Conservation (phyloP, 2,329 filamentous ascomycete species). For the Coniella vitis region DNA sequence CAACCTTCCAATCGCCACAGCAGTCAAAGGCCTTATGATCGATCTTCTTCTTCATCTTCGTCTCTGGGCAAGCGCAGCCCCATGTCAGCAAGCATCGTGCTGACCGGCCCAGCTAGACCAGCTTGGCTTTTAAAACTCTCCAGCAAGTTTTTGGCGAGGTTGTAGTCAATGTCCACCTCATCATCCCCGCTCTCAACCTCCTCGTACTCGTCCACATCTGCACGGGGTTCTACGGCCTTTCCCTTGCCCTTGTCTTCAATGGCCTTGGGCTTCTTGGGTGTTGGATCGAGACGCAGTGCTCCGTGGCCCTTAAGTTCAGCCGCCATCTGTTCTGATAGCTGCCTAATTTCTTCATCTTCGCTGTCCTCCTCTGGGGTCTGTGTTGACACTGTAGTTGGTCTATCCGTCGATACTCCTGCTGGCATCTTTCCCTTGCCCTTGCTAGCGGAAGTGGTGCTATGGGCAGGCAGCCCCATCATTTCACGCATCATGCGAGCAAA, state of each 20-base stretch:
- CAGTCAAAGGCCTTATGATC: not conserved
- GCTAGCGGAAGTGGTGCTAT: not conserved
- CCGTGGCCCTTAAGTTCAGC: conserved; percentile 63
- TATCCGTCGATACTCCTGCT: not conserved
- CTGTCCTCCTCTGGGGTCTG: conserved; percentile 25
- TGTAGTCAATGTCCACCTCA: conserved; percentile 73
- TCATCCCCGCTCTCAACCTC: conserved; percentile 46
- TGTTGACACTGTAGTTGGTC: not conserved
- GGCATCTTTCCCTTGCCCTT: conserved; percentile 9
- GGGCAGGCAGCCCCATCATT: conserved; percentile 65
- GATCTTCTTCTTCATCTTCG: conserved; percentile 33
- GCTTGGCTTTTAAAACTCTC: conserved; percentile 90
- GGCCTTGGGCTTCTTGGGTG: conserved; percentile 25
- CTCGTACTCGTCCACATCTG: conserved; percentile 29
- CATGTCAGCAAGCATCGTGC: conserved; percentile 83
- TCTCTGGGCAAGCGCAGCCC: conserved; percentile 75
- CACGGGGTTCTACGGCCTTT: not conserved
- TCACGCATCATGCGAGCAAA: conserved; percentile 86
- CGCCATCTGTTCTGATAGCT: conserved; percentile 64
- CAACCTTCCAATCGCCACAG: too few species aligned
- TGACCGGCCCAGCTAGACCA: conserved; percentile 76
- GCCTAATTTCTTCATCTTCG: conserved; percentile 56
- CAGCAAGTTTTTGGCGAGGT: conserved; percentile 81
- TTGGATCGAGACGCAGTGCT: conserved; percentile 50
- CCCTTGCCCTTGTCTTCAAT: conserved; percentile 21